Evolutionary conservation across 345 rosid genomes (phyloP), one percentile per base, ranked within the genome.

Genomic region (Arabis hirsuta): DNA sequence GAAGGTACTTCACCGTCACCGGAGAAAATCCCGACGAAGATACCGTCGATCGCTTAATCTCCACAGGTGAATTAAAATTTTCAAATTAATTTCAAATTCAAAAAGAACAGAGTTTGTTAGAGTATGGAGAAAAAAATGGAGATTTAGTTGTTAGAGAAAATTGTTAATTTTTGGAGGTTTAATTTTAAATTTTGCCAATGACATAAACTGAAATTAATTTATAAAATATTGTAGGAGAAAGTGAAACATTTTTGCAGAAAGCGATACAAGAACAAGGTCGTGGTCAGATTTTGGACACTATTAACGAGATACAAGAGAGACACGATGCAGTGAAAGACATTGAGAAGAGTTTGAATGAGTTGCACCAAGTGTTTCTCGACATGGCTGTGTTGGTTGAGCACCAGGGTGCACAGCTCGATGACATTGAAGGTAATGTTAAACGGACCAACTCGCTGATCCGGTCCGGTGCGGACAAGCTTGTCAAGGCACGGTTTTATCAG

Each of bases 191-290:
- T 29, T 29, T 29, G 5, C 4, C 4, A 29, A 29, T 29, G 32
- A 29, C 32, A 29, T 29, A 29, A 29, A 29, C 7, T 34, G 6
- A 6, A 7, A 29, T 10, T 64, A 9, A 14, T 54, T 8, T 12
- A n/a, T 1, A 12, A 31, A 26, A 47, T 42, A 36, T 20, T 81
- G 67, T 76, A 90, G 94, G 98, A 6, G 96, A 90, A 76, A 90
- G 97, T 32, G 98, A 93, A 78, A 88, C 85, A 8, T 88, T 93
- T 73, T 80, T 90, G 50, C 96, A 90, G 60, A 93, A 87, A 42
- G 97, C 97, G 2, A 90, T 93, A 69, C 94, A 89, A 77, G 94
- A 93, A 31, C 97, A 93, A 68, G 98, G 98, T 7, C 82, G 96
- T 34, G 97, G 97, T 4, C 83, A 85, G 24, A 62, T 90, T 44